Conservation (phyloP, 2,329 filamentous ascomycete species). For the Metarhizium album region DNA sequence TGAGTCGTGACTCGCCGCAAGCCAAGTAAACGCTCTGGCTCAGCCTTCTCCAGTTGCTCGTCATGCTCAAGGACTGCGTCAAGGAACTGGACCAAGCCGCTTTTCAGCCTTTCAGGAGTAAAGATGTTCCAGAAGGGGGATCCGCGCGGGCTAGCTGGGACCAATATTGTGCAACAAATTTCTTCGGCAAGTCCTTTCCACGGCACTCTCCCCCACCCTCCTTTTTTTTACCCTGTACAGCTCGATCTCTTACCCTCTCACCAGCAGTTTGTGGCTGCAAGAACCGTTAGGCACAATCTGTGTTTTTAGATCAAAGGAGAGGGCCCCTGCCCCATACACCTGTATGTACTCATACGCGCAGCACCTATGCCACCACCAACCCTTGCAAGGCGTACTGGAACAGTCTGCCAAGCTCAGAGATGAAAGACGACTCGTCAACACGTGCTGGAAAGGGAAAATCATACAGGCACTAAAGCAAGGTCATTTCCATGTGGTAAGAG, state of each 20-base stretch:
- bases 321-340: too few relatives aligned
- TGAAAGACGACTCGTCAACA: slow-evolving; percentile 30
- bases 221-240: background rate
- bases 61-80: slow-evolving; percentile 59
- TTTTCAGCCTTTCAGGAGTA: slow-evolving; percentile 49
- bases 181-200: slow-evolving; percentile 46
- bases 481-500: background rate
- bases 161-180: slow-evolving; percentile 65
- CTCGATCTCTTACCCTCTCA: background rate
- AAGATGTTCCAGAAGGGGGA: slow-evolving; percentile 87
- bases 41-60: slow-evolving; percentile 64
- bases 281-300: background rate
- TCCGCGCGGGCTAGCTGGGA: slow-evolving; percentile 66
- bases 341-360: background rate
- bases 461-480: background rate
- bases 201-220: too few relatives aligned
- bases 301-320: background rate
- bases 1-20: too few relatives aligned
- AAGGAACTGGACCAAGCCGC: slow-evolving; percentile 59
- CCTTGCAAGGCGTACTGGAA: slow-evolving; percentile 42
- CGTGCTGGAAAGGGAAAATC: slow-evolving; percentile 16
- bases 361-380: background rate
- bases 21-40: slow-evolving; percentile 89
- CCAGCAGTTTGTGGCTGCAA: background rate
- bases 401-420: slow-evolving; percentile 42